Percentiles rank a stretch among this genome's conserved stretches.
Conservation (phyloP, 805 yeast genomes). For the Kodamaea sagamina region DNA sequence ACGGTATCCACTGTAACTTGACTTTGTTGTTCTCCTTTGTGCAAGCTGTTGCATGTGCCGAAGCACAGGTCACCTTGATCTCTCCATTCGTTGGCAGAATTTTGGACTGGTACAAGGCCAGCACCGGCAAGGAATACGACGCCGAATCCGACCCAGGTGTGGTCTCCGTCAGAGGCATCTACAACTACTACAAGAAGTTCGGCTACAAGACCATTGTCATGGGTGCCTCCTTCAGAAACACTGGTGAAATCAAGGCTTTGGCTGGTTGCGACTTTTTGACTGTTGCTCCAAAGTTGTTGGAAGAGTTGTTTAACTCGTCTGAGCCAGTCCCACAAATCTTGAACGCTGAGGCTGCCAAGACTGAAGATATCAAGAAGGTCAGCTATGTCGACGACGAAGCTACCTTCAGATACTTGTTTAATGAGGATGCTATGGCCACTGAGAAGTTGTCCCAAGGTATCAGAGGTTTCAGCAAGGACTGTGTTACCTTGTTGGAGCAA, state of each 20-base stretch:
- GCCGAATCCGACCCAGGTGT: slow-evolving; percentile 95
- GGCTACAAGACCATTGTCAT: slow-evolving; percentile 96
- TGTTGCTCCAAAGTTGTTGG: slow-evolving; percentile 89
- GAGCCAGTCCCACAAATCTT: slow-evolving; percentile 81
- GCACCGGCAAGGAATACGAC: slow-evolving; percentile 84
- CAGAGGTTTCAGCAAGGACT: slow-evolving; percentile 94
- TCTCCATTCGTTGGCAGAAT: slow-evolving; percentile 99
- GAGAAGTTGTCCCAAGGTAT: slow-evolving; percentile 98
- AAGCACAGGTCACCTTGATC: slow-evolving; percentile 91
- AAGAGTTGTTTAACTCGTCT: slow-evolving; percentile 76
- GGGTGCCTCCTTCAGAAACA: slow-evolving; percentile 99
- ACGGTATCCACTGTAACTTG: slow-evolving; percentile 92
- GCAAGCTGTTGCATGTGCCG: slow-evolving; percentile 99
- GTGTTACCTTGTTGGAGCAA: slow-evolving; percentile 70
- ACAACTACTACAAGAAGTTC: slow-evolving; percentile 96
- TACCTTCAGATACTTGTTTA: slow-evolving; percentile 82
- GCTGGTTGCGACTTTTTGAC: slow-evolving; percentile 98
- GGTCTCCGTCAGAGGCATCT: slow-evolving; percentile 79
- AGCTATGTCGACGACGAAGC: slow-evolving; percentile 84
- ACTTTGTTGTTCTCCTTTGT: slow-evolving; percentile 92
- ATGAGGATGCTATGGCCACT: slow-evolving; percentile 98
- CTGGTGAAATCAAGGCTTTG: slow-evolving; percentile 90
- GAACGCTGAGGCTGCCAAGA: slow-evolving; percentile 58
- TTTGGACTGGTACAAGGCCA: slow-evolving; percentile 96
- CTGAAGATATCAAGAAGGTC: slow-evolving; percentile 59